Evolutionary conservation across 2,329 filamentous ascomycete genomes (phyloP).

Genomic region (Pyrenophora graminea): DNA sequence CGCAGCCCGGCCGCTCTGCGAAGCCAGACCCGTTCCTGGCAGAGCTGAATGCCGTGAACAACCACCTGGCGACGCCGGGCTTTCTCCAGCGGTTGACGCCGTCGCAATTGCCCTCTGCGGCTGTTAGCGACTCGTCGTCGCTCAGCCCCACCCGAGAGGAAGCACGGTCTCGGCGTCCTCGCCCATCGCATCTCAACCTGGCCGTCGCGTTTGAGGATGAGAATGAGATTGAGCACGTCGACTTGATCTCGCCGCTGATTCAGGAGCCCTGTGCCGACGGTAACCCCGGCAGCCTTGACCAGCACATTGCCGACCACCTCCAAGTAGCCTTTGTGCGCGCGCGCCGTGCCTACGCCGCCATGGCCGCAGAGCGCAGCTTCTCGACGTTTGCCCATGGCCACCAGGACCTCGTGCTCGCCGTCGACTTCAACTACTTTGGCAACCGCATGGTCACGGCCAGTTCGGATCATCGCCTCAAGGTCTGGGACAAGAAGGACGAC

Average conservation of each 20-base stretch:
- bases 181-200: slow-evolving; percentile 41
- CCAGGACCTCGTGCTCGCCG: slow-evolving; percentile 78
- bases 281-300: slow-evolving; percentile 28
- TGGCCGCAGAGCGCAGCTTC: slow-evolving; percentile 48
- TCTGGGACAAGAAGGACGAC: slow-evolving; percentile 80
- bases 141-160: slow-evolving; percentile 40
- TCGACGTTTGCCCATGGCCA: slow-evolving; percentile 73
- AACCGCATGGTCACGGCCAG: slow-evolving; percentile 89
- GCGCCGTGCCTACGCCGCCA: slow-evolving; percentile 37
- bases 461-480: slow-evolving; percentile 88
- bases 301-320: slow-evolving; percentile 32
- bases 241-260: slow-evolving; percentile 40
- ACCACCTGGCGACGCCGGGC: slow-evolving; percentile 36
- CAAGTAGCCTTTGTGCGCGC: slow-evolving; percentile 35
- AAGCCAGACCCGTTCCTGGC: slow-evolving; percentile 39
- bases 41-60: slow-evolving; percentile 40
- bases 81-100: slow-evolving; percentile 45
- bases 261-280: slow-evolving; percentile 43
- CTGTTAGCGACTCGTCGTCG: slow-evolving; percentile 46
- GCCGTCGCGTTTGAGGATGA: slow-evolving; percentile 33
- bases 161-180: slow-evolving; percentile 34
- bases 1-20: slow-evolving; percentile 25
- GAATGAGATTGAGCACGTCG: slow-evolving; percentile 39
- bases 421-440: slow-evolving; percentile 90
- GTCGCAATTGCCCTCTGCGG: slow-evolving; percentile 44